Evolutionary conservation across 2,329 filamentous ascomycete species (phyloP), one percentile per base, ranked within the genome.

Genomic region (Fusarium poae): DNA sequence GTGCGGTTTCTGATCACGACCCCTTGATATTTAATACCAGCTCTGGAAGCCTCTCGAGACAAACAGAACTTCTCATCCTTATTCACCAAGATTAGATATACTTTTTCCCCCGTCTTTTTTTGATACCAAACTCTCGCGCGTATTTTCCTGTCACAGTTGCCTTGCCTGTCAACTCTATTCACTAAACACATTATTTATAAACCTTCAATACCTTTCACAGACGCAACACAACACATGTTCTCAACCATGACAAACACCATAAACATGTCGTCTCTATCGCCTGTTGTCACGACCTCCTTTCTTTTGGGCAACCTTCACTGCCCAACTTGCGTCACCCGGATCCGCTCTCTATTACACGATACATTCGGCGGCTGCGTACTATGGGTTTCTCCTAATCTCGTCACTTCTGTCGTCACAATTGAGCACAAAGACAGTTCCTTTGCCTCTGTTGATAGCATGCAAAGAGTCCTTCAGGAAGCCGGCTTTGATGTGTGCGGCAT

Each of bases 291-390:
- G 15, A 90, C 87, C 3, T 89, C 87, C 34, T 88, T 91, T 74
- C 83, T 93, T 65, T 82, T 94, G 71, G 87, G 85, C 65, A 93
- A 94, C 77, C 83, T 94, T n/a, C 91, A 94, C 79, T 93, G 91
- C 80, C 89, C 91, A 16, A 91, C 90, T 63, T 94, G 91, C 77
- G 88, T 92, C 50, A 85, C 86, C 35, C 83, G 85, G 70, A 92
- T 94, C 74, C 84, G 88, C 73, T 81, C 85, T 55, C 83, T 85
- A 62, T 79, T 93, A 61, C 82, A 76, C 61, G 83, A 81, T 44
- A 77, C 77, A 21, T 86, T 80, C 70, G 74, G 71, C 54, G 77
- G 74, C 79, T 85, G 76, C 74, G 80, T 82, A 81, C 82, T 74
- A 56, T 88, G 86, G 80, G 85, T 92, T 30, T 90, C 89, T 66